phyloP scores from a whole-genome alignment of 2,329 filamentous ascomycete species.

The Amylocarpus encephaloides region DNA sequence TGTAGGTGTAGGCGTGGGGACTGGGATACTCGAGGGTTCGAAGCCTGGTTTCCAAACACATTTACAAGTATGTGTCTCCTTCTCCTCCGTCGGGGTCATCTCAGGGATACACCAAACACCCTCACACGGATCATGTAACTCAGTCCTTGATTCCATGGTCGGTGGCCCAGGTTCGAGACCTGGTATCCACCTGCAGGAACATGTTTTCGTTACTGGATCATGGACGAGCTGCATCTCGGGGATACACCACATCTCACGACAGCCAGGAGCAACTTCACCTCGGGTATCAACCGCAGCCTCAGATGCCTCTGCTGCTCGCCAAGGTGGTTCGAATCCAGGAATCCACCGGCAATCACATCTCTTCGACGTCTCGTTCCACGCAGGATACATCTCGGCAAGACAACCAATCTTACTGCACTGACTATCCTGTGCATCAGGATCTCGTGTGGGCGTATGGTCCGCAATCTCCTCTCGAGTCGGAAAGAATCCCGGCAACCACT shows the following conservation, averaged over 20 bases:
- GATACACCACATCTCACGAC: background rate
- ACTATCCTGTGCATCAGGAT: too few relatives aligned
- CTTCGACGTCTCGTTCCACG: conserved; percentile 2
- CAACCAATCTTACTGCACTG: conserved; percentile 7
- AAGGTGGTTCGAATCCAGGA: conserved; percentile 8
- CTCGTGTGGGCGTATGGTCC: background rate
- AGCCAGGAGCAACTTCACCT: background rate
- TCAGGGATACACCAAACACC: background rate
- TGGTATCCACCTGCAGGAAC: background rate
- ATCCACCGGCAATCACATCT: conserved; percentile 17
- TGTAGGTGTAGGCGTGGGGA: background rate
- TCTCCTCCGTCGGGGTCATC: background rate
- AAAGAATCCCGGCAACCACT: conserved; percentile 1
- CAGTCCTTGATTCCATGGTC: background rate
- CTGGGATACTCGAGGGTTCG: background rate
- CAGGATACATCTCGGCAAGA: conserved; percentile 12
- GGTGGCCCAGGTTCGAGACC: background rate
- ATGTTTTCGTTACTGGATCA: background rate
- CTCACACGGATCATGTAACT: background rate
- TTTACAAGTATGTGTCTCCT: background rate
- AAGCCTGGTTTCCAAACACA: background rate
- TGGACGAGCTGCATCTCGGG: background rate
- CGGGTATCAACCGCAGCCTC: background rate
- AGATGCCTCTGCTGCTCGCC: background rate
- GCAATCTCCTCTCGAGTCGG: background rate